These are phyloP conservation scores for Beauveria rudraprayagi DNA, from an alignment of 2,329 filamentous ascomycete genomes.

Conservation along the genomic window DNA sequence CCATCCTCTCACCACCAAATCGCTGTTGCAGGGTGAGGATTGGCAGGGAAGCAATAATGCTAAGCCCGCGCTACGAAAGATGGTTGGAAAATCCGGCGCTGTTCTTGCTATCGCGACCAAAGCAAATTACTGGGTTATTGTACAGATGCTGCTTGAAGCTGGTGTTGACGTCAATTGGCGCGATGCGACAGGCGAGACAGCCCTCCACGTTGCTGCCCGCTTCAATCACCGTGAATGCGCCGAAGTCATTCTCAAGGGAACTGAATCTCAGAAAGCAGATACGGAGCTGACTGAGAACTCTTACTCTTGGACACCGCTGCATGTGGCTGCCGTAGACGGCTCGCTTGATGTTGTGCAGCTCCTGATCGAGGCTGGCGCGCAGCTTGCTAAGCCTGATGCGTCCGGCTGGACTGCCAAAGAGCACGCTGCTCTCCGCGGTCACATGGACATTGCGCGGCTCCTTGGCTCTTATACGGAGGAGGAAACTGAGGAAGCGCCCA, in stretches of 20 bases:
- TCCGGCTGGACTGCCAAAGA: slow-evolving; percentile 94
- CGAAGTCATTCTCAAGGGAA: slow-evolving; percentile 64
- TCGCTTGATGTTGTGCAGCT: slow-evolving; percentile 67
- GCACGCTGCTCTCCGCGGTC: slow-evolving; percentile 83
- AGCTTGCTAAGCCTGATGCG: slow-evolving; percentile 66
- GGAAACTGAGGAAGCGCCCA: slow-evolving; percentile 19
- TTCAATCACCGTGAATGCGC: slow-evolving; percentile 81
- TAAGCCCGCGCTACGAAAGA: slow-evolving; percentile 57
- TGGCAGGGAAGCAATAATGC: slow-evolving; percentile 58
- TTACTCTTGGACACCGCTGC: slow-evolving; percentile 92
- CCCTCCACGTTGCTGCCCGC: slow-evolving; percentile 82
- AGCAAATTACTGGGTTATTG: slow-evolving; percentile 76
- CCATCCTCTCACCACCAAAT: slow-evolving; percentile 76
- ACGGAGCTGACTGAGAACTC: slow-evolving; percentile 72
- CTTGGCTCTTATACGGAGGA: slow-evolving; percentile 46
- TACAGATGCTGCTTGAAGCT: slow-evolving; percentile 78
- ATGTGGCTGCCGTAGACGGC: slow-evolving; percentile 86
- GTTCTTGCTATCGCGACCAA: slow-evolving; percentile 82
- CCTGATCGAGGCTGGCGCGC: slow-evolving; percentile 69
- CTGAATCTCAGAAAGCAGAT: slow-evolving; percentile 61
- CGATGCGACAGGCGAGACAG: slow-evolving; percentile 83
- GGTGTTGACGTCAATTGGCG: slow-evolving; percentile 91
- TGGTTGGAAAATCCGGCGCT: slow-evolving; percentile 75
- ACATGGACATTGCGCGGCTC: slow-evolving; percentile 68
- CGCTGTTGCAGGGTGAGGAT: slow-evolving; percentile 71